Evolutionary conservation across 352 stramenopile species (phyloP).

Genomic region (Phytophthora syringae): DNA sequence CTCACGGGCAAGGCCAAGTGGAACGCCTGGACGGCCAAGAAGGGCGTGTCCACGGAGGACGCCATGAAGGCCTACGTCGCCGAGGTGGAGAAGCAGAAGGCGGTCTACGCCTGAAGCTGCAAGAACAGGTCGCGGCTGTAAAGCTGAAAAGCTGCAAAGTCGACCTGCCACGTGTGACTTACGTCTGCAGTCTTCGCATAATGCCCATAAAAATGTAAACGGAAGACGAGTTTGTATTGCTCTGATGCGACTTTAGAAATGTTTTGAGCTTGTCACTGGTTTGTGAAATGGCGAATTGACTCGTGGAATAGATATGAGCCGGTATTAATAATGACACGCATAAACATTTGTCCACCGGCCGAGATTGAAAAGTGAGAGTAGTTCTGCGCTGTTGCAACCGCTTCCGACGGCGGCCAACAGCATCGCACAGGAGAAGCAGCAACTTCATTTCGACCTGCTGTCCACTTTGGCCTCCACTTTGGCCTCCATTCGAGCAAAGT

Average conservation of each 20-base stretch:
- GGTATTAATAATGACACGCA: no score
- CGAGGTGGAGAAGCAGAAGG: constrained; percentile 86
- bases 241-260: no score
- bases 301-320: no score
- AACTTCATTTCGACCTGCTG: constrained; percentile 32
- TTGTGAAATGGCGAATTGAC: no score
- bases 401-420: constrained; percentile 8
- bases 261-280: no score
- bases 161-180: not conserved
- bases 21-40: constrained; percentile 88
- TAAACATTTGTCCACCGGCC: no score
- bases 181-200: constrained; percentile 20
- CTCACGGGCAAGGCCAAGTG: constrained; percentile 90
- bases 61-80: constrained; percentile 90
- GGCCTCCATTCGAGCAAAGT: constrained; percentile 81
- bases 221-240: constrained; percentile 24
- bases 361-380: no score
- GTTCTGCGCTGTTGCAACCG: not conserved
- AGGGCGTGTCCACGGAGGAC: constrained; percentile 83
- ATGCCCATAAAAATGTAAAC: constrained; percentile 29
- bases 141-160: no score
- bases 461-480: constrained; percentile 65
- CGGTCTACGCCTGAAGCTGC: constrained; percentile 73
- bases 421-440: no score
- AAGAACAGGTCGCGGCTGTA: constrained; percentile 31